A percentile compares a stretch with the other conserved stretches of the same genome.
Evolutionary conservation across 192 early-diverging fungal species (phyloP).

Genomic region (Rhizoclosmatium sp.): DNA sequence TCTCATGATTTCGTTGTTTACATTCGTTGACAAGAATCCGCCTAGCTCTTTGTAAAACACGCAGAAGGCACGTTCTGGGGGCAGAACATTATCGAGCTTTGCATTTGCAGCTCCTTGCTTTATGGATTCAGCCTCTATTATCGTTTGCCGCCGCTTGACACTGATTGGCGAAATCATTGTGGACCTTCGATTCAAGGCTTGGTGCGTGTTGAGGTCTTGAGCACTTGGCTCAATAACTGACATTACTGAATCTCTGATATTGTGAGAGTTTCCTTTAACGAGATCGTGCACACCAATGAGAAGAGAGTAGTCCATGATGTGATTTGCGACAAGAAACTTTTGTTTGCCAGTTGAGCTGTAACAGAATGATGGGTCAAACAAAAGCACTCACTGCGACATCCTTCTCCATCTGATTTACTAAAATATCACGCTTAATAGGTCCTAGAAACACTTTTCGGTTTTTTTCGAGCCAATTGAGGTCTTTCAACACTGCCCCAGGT

Average conservation of each 20-base stretch:
- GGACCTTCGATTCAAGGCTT: not conserved
- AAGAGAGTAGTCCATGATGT: conserved; percentile 99
- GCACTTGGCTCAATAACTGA: conserved; percentile 78
- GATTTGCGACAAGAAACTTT: conserved; percentile 69
- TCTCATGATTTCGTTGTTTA: conserved; percentile 67
- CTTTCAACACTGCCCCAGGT: conserved; percentile 93
- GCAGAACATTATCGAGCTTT: not conserved
- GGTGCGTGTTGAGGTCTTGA: conserved; percentile 21
- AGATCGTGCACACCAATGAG: conserved; percentile 92
- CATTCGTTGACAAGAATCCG: conserved; percentile 82
- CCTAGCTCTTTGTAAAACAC: conserved; percentile 92
- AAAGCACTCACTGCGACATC: conserved; percentile 75
- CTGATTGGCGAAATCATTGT: conserved; percentile 9
- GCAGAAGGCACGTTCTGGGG: conserved; percentile 67
- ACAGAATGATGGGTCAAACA: conserved; percentile 28
- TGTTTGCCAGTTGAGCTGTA: not conserved
- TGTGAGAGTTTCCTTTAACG: conserved; percentile 76
- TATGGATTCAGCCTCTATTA: not conserved
- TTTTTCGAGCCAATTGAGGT: conserved; percentile 91
- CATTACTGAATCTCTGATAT: conserved; percentile 91
- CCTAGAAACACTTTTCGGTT: conserved; percentile 82
- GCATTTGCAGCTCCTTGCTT: not conserved
- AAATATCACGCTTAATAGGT: conserved; percentile 76
- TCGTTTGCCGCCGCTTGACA: not conserved
- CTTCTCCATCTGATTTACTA: conserved; percentile 85